Evolutionary conservation across 75 land plant genomes (phyloP), one percentile per base, ranked within the genome.

Genomic region (Pseudotsuga menziesii): DNA sequence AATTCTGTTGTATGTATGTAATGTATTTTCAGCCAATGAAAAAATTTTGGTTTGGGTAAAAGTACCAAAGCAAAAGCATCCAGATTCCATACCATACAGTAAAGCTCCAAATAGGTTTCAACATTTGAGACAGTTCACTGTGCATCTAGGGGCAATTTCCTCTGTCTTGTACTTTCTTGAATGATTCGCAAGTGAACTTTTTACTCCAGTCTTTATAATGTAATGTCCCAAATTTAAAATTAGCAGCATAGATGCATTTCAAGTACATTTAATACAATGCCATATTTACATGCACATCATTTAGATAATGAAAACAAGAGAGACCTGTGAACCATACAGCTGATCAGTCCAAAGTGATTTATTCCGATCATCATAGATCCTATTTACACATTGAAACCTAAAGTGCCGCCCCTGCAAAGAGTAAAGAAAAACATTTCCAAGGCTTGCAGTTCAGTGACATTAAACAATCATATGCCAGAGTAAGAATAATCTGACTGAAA

Each of bases 271-370:
- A 29, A 7, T 32, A 20, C 54, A 48, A 48, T 29, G 6, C 48
- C 75, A 73, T 41, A 73, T 73, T 59, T 57, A 58, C 17, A 56
- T 29, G 19, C 19, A 19, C n/a, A 41, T 70, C 19, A 39, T 35
- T 36, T 70, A 16, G 41, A 74, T 60, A 20, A 56, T 58, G 64
- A 57, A 59, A 57, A 36, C 23, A 59, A 75, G 7, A 13, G 14
- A 59, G 27, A 96, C 99, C 95, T 92, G 95, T 39, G 98, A 76
- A 25, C 98, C 98, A 83, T 96, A 94, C 17, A 94, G 80, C 74
- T 89, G 83, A 19, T 88, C 89, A 20, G 91, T 92, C 98, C 98
- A 97, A 2, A 88, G 0, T 52, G 98, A 90, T 12, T 70, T 78
- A 85, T 94, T 92, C 32, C 58, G 58, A 1, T 66, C 81, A 81